A percentile compares a stretch with the other conserved stretches of the same genome.
These are phyloP conservation scores for Aureobasidium namibiae DNA, from an alignment of 2,329 filamentous ascomycete genomes.

Conservation along the genomic window DNA sequence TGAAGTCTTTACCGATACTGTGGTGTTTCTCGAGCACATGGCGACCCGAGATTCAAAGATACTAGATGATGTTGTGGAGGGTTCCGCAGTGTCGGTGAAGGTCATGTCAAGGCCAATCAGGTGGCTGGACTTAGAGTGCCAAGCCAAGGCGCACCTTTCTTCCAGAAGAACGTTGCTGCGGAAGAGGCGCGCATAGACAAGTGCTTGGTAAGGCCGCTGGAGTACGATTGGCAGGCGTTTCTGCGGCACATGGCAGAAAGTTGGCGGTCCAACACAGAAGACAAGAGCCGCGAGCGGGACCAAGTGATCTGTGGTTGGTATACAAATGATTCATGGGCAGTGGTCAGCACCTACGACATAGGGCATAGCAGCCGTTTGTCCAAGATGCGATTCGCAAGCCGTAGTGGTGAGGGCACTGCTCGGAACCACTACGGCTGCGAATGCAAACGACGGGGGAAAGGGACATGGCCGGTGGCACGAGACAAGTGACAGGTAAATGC, in stretches of 20 bases:
- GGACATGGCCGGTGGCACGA: background rate
- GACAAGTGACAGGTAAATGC: conserved; percentile 6
- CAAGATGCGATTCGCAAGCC: background rate
- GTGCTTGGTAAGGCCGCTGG: background rate
- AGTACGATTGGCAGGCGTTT: conserved; percentile 1
- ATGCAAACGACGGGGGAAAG: conserved; percentile 9
- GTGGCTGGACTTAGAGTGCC: background rate
- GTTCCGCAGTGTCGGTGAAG: background rate
- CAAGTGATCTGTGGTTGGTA: background rate
- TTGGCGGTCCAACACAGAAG: background rate
- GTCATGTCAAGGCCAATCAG: background rate
- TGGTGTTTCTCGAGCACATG: conserved; percentile 7
- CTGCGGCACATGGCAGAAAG: background rate
- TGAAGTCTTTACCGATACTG: background rate
- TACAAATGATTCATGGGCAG: background rate
- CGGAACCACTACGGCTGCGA: background rate
- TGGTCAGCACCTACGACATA: background rate
- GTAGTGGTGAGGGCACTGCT: background rate
- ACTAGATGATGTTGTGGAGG: background rate
- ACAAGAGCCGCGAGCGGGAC: background rate
- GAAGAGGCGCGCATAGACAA: background rate
- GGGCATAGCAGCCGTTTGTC: conserved; percentile 7
- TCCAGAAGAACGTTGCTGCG: conserved; percentile 6
- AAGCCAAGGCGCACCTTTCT: conserved; percentile 1
- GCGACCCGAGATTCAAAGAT: conserved; percentile 3